These are phyloP conservation scores for Sodiomyces alkalinus DNA, from an alignment of 2,329 filamentous ascomycete genomes.

Conservation along the genomic window DNA sequence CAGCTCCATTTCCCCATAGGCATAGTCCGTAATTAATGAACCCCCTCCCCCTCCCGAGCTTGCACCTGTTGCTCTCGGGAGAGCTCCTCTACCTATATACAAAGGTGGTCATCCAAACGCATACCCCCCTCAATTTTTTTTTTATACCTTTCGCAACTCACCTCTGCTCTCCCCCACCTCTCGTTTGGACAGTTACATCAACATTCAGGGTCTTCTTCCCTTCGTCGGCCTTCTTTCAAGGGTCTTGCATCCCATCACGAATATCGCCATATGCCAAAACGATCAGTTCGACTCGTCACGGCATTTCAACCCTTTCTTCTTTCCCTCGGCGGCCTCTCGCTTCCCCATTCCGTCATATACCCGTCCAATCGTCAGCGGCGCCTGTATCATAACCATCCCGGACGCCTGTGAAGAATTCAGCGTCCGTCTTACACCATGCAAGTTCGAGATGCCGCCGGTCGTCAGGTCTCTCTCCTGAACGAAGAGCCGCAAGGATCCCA, in stretches of 20 bases:
- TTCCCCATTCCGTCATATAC: no score
- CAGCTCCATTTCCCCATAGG: conserved; percentile 4
- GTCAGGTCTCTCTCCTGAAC: conserved; percentile 44
- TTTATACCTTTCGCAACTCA: neutral
- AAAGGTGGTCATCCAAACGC: neutral
- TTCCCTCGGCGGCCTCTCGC: no score
- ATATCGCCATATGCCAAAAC: no score
- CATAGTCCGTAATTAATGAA: no score
- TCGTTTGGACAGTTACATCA: no score
- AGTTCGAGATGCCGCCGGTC: conserved; percentile 38
- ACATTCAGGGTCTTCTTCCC: no score
- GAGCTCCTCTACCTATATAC: no score
- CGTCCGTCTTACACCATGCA: conserved; percentile 36
- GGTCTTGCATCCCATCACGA: neutral
- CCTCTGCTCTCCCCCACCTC: neutral
- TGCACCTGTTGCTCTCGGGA: neutral
- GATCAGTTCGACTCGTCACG: neutral
- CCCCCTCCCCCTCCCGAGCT: no score
- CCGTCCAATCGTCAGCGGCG: no score
- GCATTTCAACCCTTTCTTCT: no score
- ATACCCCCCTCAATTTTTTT: neutral
- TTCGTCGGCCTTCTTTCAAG: neutral
- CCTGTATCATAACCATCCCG: no score
- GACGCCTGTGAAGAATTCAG: no score
- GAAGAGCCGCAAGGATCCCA: conserved; percentile 24